Evolutionary conservation across 1,139 yeast genomes (phyloP).

Genomic region (Debaryomyces robertsiae): DNA sequence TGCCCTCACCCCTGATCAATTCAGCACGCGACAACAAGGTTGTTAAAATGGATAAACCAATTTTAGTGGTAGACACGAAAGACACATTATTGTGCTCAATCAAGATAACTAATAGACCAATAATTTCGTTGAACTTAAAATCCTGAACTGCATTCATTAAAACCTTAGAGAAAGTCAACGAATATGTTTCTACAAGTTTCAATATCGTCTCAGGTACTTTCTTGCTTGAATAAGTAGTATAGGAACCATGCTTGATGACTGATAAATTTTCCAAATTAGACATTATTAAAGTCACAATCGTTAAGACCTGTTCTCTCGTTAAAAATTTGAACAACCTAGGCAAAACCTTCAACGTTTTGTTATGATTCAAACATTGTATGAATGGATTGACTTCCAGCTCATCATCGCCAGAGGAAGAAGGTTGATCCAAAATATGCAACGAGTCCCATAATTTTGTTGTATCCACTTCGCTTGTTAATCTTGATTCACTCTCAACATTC

Average conservation of each 20-base stretch:
- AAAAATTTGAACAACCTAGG: constrained; percentile 88
- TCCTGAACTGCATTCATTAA: constrained; percentile 85
- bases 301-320: constrained; percentile 73
- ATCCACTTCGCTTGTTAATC: constrained; percentile 60
- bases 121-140: constrained; percentile 77
- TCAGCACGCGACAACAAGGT: constrained; percentile 91
- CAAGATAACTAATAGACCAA: constrained; percentile 75
- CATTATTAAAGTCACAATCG: constrained; percentile 77
- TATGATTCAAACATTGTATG: constrained; percentile 78
- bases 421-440: constrained; percentile 62
- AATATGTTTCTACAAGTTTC: constrained; percentile 77
- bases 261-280: constrained; percentile 80
- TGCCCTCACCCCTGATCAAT: constrained; percentile 81
- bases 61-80: constrained; percentile 76
- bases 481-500: constrained; percentile 79
- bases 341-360: constrained; percentile 86
- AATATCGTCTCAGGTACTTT: constrained; percentile 57
- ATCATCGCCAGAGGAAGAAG: constrained; percentile 47
- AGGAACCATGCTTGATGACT: constrained; percentile 78
- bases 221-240: constrained; percentile 59
- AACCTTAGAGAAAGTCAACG: constrained; percentile 80
- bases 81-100: constrained; percentile 74
- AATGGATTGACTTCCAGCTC: constrained; percentile 69
- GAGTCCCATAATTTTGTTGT: constrained; percentile 74
- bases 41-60: constrained; percentile 85